phyloP scores from a whole-genome alignment of 768 basidiomycete genomes.

The Chalciporus pseudorubinellus region DNA sequence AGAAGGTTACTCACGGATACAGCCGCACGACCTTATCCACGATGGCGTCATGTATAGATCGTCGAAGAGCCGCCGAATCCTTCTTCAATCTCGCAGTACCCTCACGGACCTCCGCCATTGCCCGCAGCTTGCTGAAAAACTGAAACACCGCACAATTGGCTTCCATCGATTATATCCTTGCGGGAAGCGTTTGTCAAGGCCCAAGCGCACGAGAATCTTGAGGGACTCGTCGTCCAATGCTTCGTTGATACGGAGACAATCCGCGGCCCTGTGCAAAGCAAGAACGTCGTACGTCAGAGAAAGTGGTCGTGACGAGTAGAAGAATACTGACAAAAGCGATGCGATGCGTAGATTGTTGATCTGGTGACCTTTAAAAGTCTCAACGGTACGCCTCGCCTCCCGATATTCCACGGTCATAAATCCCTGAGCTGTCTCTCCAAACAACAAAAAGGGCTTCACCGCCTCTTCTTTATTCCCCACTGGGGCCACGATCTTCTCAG shows the following conservation, averaged over 20 bases:
- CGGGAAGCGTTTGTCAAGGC: constrained; percentile 29
- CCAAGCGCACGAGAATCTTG: constrained; percentile 26
- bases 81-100: constrained; percentile 1
- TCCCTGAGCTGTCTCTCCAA: constrained; percentile 41
- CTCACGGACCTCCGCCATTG: neutral
- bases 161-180: constrained; percentile 24
- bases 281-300: neutral
- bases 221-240: constrained; percentile 27
- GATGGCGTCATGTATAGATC: constrained; percentile 16
- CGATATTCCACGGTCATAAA: constrained; percentile 35
- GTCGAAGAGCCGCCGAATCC: constrained; percentile 7
- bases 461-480: constrained; percentile 6
- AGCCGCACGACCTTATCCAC: constrained; percentile 16
- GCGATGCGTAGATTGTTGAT: constrained; percentile 14
- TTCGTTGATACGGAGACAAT: constrained; percentile 24
- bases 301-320: neutral
- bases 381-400: constrained; percentile 6
- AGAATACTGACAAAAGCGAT: constrained; percentile 16
- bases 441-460: constrained; percentile 24
- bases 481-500: constrained; percentile 11
- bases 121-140: neutral
- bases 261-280: constrained; percentile 15
- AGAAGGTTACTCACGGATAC: constrained; percentile 3
- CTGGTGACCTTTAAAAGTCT: neutral
- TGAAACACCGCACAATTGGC: constrained; percentile 1